Percentiles rank a stretch among this genome's conserved stretches.
These are phyloP conservation scores for Cladosporium sp. DNA, from an alignment of 2,329 filamentous ascomycete species.

Conservation along the genomic window DNA sequence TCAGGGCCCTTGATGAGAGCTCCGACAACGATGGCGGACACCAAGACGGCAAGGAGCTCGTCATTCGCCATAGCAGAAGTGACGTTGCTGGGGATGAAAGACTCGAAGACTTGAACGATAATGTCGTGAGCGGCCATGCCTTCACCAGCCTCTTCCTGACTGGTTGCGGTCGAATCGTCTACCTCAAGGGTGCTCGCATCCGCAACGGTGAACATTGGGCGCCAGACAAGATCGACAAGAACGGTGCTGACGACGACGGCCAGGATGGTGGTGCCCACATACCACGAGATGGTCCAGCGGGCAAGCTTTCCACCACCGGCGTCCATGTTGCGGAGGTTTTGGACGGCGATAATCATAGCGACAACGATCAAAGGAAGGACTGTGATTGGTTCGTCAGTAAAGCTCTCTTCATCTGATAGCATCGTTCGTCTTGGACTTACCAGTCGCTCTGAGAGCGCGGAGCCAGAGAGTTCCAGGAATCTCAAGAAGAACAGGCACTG, in stretches of 20 bases:
- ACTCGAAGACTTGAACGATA: conserved; percentile 47
- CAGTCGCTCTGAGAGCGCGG: conserved; percentile 45
- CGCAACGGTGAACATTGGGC: conserved; percentile 40
- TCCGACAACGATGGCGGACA: conserved; percentile 44
- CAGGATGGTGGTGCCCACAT: conserved; percentile 46
- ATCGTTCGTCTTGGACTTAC: conserved; percentile 24
- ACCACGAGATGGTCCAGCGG: conserved; percentile 44
- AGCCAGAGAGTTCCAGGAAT: conserved; percentile 50
- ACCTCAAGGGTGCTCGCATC: conserved; percentile 29
- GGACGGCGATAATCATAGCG: conserved; percentile 50
- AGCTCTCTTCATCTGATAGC: background rate
- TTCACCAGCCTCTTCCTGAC: conserved; percentile 31
- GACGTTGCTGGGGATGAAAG: conserved; percentile 48
- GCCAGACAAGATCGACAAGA: conserved; percentile 46
- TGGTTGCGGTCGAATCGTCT: conserved; percentile 23
- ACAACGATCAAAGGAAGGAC: conserved; percentile 50
- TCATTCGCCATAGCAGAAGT: conserved; percentile 45
- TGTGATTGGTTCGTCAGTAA: conserved; percentile 20
- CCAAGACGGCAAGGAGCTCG: conserved; percentile 44
- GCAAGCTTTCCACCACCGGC: conserved; percentile 42
- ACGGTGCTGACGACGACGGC: conserved; percentile 47
- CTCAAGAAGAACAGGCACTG: conserved; percentile 39
- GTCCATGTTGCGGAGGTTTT: conserved; percentile 45
- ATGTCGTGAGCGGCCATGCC: conserved; percentile 40
- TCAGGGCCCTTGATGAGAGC: conserved; percentile 40